These are phyloP conservation scores for Hanseniaspora thailandica DNA, from an alignment of 805 yeast genomes.

Conservation along the genomic window DNA sequence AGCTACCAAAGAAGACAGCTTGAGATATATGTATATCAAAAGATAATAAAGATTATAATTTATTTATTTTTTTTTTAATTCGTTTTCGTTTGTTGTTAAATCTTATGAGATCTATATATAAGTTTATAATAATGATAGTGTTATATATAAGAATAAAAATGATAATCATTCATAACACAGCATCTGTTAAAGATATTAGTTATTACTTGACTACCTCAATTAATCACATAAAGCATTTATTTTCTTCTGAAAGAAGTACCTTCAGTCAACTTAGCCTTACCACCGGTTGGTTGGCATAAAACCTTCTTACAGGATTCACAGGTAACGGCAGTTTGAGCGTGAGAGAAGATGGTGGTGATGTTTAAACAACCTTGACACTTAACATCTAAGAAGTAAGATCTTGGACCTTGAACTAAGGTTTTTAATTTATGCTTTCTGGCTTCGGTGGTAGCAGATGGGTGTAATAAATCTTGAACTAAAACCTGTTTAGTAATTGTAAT, in stretches of 20 bases:
- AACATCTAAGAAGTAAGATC: conserved; percentile 99
- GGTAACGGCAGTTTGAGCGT: conserved; percentile 99
- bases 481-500: conserved; percentile 39
- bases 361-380: conserved; percentile 98
- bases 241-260: conserved; percentile 99
- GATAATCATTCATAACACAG: not conserved
- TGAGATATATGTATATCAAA: not conserved
- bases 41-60: not conserved
- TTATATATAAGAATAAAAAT: conserved; percentile 6
- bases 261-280: conserved; percentile 98
- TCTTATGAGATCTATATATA: conserved; percentile 6
- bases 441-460: conserved; percentile 97
- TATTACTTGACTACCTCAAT: not conserved
- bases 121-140: conserved; percentile 4
- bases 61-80: not conserved
- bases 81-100: conserved; percentile 6
- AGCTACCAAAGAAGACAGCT: not conserved
- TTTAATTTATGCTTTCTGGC: conserved; percentile 94
- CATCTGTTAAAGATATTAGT: not conserved
- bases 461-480: conserved; percentile 96
- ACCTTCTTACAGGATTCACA: conserved; percentile 98
- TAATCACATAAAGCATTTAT: conserved; percentile 36
- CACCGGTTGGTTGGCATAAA: conserved; percentile 98
- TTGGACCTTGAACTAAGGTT: conserved; percentile 93
- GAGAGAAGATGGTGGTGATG: conserved; percentile 99